Conservation (phyloP, 2,329 filamentous ascomycete genomes). For the Arthroderma sp. region DNA sequence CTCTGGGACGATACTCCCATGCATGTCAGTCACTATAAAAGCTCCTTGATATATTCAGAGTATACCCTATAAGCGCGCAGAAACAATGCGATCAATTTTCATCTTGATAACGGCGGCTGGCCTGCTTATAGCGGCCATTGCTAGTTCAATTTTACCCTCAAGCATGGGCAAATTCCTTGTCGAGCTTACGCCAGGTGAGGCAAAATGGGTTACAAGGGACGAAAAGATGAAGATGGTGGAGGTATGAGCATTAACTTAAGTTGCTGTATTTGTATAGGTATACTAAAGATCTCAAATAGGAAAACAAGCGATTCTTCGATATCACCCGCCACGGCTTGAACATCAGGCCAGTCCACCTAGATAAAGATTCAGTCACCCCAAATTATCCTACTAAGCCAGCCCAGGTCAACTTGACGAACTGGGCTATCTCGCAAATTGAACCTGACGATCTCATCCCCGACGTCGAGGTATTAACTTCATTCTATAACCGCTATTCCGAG, state of each 20-base stretch:
- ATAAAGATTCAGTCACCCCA: not conserved
- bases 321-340: conserved; percentile 2
- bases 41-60: no score
- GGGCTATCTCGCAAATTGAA: conserved; percentile 2
- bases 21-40: no score
- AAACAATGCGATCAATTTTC: not conserved
- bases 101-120: not conserved
- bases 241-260: not conserved
- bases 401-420: not conserved
- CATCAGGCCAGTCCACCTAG: not conserved
- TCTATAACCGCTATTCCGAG: conserved; percentile 6
- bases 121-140: not conserved
- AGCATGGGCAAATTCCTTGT: conserved; percentile 3
- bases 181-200: conserved; percentile 5
- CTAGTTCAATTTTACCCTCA: not conserved
- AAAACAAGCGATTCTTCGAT: conserved; percentile 5
- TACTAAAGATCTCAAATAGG: not conserved
- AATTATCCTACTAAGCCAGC: conserved; percentile 4
- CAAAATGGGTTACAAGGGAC: conserved; percentile 5
- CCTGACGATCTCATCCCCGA: not conserved
- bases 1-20: no score
- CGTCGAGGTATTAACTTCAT: conserved; percentile 3
- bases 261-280: not conserved
- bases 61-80: not conserved
- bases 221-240: conserved; percentile 4